Percentiles rank a stretch among this genome's conserved stretches.
phyloP scores from a whole-genome alignment of 2,329 filamentous ascomycete species.

The Sphaerulina vaccinii region DNA sequence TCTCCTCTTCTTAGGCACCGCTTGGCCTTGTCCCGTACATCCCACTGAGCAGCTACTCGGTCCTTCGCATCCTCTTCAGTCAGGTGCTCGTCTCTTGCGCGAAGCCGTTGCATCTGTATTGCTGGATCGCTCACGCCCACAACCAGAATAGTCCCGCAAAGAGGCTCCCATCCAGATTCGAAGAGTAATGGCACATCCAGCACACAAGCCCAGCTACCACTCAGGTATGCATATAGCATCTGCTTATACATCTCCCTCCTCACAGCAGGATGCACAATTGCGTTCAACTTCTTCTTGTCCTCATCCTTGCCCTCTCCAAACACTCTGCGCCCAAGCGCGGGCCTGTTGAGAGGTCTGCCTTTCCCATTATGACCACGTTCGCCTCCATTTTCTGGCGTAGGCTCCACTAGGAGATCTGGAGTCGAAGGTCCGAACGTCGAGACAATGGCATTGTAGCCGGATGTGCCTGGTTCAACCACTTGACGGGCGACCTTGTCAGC shows the following conservation, averaged over 20 bases:
- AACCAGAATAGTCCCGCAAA: slow-evolving; percentile 83
- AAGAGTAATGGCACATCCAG: slow-evolving; percentile 91
- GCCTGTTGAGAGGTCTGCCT: slow-evolving; percentile 77
- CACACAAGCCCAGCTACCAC: slow-evolving; percentile 82
- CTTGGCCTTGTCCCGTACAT: slow-evolving; percentile 79
- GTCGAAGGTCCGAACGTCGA: slow-evolving; percentile 77
- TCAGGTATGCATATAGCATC: slow-evolving; percentile 70
- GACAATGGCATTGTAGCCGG: slow-evolving; percentile 80
- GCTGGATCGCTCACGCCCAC: slow-evolving; percentile 78
- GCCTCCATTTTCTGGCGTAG: slow-evolving; percentile 43
- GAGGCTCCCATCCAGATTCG: slow-evolving; percentile 78
- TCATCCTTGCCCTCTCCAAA: slow-evolving; percentile 76
- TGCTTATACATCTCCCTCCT: slow-evolving; percentile 75
- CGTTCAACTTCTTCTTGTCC: slow-evolving; percentile 77
- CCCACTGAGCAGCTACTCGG: slow-evolving; percentile 79
- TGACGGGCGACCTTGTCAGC: slow-evolving; percentile 88
- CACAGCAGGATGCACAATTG: slow-evolving; percentile 90
- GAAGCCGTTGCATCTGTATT: slow-evolving; percentile 77
- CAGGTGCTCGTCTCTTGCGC: slow-evolving; percentile 73
- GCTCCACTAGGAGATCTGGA: slow-evolving; percentile 75
- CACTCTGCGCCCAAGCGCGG: slow-evolving; percentile 78
- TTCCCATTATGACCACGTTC: slow-evolving; percentile 58
- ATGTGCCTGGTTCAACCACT: slow-evolving; percentile 89
- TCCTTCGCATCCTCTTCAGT: slow-evolving; percentile 84
- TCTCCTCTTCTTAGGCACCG: slow-evolving; percentile 65